Conservation (phyloP, 2,329 filamentous ascomycete species). For the Laburnicola sp. region DNA sequence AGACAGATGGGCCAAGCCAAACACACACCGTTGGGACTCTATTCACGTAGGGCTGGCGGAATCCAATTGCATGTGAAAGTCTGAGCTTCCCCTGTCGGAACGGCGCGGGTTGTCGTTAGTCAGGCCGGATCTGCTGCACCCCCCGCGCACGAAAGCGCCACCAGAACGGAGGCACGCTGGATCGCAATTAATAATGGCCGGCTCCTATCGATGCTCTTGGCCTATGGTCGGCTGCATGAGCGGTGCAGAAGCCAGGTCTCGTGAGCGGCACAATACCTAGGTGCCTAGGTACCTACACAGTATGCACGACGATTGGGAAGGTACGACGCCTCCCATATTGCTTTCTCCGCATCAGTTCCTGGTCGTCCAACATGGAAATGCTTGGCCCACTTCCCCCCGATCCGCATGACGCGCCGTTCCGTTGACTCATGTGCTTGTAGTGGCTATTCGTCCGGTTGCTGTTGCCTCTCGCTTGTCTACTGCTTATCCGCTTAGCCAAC, state of each 20-base stretch:
- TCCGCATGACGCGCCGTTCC: too few relatives aligned
- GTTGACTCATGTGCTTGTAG: too few relatives aligned
- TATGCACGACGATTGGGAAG: conserved; percentile 6
- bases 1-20: neutral
- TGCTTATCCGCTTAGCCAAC: neutral
- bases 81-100: neutral
- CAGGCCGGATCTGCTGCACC: neutral
- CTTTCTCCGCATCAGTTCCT: conserved; percentile 1
- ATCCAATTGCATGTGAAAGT: conserved; percentile 4
- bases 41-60: neutral
- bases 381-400: neutral
- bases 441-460: too few relatives aligned
- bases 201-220: too few relatives aligned
- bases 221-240: too few relatives aligned
- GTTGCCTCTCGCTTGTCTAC: too few relatives aligned
- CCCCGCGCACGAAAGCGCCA: too few relatives aligned
- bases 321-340: conserved; percentile 7
- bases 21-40: conserved; percentile 2
- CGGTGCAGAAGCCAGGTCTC: neutral
- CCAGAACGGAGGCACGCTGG: too few relatives aligned
- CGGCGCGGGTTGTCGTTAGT: conserved; percentile 1
- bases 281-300: neutral
- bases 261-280: neutral
- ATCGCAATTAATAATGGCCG: too few relatives aligned
- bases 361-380: neutral